Conservation (phyloP, 495 filamentous ascomycete genomes). For the Trichocladium antarcticum region DNA sequence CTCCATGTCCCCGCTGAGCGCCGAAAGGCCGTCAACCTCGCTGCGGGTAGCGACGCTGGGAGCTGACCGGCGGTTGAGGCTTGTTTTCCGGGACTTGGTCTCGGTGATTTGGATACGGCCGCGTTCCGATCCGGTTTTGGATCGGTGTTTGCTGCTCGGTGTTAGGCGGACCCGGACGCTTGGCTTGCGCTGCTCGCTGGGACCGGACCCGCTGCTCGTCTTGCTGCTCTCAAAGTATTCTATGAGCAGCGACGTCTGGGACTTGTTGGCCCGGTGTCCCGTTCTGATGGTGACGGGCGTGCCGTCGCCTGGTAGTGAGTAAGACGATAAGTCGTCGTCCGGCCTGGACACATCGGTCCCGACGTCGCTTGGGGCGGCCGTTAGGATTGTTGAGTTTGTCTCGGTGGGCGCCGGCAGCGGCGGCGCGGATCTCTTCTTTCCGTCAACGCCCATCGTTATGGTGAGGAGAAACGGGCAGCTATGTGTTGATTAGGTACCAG, state of each 20-base stretch:
- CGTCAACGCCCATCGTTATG: constrained; percentile 57
- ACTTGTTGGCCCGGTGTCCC: constrained; percentile 51
- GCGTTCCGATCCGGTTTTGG: constrained; percentile 42
- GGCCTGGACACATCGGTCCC: constrained; percentile 69
- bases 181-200: constrained; percentile 52
- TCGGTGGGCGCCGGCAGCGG: constrained; percentile 71
- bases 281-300: constrained; percentile 83
- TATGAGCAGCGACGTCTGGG: constrained; percentile 89
- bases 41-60: constrained; percentile 43
- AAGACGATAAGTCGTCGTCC: constrained; percentile 58
- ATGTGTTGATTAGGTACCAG: constrained; percentile 15
- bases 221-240: constrained; percentile 96
- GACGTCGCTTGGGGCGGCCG: constrained; percentile 42
- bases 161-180: constrained; percentile 94
- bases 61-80: constrained; percentile 49
- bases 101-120: constrained; percentile 70
- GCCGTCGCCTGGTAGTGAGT: constrained; percentile 92
- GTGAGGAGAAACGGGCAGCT: constrained; percentile 11
- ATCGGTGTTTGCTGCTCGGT: constrained; percentile 48
- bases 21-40: constrained; percentile 29
- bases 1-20: constrained; percentile 43
- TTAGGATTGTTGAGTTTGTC: constrained; percentile 51
- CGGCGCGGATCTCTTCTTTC: constrained; percentile 44
- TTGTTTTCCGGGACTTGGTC: constrained; percentile 45
- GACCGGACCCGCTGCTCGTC: constrained; percentile 33